A percentile compares a stretch with the other conserved stretches of the same genome.
Conservation (phyloP, 2,329 filamentous ascomycete species). For the Gnomoniopsis sp. region DNA sequence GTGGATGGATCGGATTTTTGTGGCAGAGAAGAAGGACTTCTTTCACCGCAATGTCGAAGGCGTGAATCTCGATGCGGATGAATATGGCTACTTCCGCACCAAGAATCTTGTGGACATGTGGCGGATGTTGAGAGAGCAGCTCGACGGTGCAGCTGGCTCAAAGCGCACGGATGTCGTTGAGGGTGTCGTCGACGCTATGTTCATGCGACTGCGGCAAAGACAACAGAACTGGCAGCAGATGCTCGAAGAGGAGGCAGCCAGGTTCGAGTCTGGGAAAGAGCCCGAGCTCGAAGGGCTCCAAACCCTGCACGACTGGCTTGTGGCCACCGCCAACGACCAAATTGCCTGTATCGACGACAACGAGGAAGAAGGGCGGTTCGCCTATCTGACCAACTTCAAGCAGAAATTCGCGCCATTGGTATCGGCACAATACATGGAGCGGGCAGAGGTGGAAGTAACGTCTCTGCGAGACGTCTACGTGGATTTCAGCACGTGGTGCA, state of each 20-base stretch:
- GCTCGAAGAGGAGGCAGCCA: constrained; percentile 78
- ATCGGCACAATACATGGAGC: constrained; percentile 73
- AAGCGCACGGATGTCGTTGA: constrained; percentile 87
- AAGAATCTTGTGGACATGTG: constrained; percentile 92
- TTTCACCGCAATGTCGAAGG: constrained; percentile 70
- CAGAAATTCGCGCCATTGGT: constrained; percentile 79
- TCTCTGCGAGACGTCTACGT: constrained; percentile 86
- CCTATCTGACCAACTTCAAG: constrained; percentile 83
- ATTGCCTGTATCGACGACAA: constrained; percentile 97
- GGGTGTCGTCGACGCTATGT: constrained; percentile 95
- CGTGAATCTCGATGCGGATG: constrained; percentile 76
- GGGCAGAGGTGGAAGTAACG: constrained; percentile 69
- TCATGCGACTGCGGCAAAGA: constrained; percentile 75
- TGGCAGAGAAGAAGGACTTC: constrained; percentile 78
- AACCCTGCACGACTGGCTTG: constrained; percentile 88
- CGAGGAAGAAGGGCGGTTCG: constrained; percentile 68
- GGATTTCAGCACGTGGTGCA: constrained; percentile 90
- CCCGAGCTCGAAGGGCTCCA: constrained; percentile 66
- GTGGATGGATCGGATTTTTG: constrained; percentile 94
- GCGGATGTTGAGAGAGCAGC: constrained; percentile 94
- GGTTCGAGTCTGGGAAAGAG: constrained; percentile 59
- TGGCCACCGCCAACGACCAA: constrained; percentile 96
- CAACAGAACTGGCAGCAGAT: constrained; percentile 86
- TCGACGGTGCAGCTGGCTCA: constrained; percentile 79
- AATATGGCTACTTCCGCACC: constrained; percentile 87